phyloP scores from a whole-genome alignment of 257 asterid genomes.

The Solanum clarkiae region DNA sequence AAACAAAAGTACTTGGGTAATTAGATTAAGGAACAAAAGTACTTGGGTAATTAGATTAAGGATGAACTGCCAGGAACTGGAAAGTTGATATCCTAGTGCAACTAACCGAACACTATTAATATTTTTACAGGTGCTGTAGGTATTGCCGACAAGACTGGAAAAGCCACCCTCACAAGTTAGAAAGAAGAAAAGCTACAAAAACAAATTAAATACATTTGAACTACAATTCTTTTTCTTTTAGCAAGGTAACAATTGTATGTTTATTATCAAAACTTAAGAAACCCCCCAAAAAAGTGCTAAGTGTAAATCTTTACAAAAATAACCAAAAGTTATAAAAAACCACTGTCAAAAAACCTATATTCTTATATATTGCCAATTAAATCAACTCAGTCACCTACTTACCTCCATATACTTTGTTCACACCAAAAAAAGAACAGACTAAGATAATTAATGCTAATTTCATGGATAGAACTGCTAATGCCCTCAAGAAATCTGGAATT shows the following conservation, averaged over 20 bases:
- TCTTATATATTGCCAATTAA: background rate
- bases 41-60: background rate
- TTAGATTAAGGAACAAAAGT: background rate
- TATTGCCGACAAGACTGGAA: too few relatives aligned
- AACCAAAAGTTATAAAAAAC: background rate
- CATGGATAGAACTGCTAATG: background rate
- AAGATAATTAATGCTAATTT: too few relatives aligned
- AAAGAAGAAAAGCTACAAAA: too few relatives aligned
- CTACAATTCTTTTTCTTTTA: background rate
- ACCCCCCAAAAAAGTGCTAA: background rate
- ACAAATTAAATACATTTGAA: too few relatives aligned
- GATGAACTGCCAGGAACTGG: background rate
- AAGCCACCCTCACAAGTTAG: too few relatives aligned
- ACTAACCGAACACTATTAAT: background rate
- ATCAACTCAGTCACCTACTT: background rate
- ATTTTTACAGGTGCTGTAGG: too few relatives aligned
- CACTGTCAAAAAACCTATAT: background rate
- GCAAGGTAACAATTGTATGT: background rate
- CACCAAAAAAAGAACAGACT: background rate
- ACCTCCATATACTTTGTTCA: background rate
- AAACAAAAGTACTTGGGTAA: background rate
- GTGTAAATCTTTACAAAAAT: background rate
- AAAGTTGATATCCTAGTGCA: background rate
- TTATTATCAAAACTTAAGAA: background rate
- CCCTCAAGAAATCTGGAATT: background rate